phyloP scores from a whole-genome alignment of 1,284 basidiomycete species.

The Ceratobasidium theobromae region DNA sequence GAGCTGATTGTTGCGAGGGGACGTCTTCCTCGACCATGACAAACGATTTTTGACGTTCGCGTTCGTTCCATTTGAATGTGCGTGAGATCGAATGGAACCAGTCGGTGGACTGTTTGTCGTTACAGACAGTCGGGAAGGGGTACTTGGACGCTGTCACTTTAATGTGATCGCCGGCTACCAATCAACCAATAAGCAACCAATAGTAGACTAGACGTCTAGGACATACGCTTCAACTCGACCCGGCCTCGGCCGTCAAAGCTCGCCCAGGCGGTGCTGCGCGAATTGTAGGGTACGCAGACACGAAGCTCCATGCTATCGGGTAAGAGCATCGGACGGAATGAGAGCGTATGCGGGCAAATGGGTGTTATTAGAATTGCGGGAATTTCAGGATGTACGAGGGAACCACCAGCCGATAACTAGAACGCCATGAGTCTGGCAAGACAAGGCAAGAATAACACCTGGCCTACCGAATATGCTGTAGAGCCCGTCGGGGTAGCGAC shows the following conservation, averaged over 20 bases:
- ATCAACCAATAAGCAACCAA: neutral
- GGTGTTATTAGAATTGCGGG: constrained; percentile 96
- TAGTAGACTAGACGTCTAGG: neutral
- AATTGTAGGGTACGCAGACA: constrained; percentile 98
- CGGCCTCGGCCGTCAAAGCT: constrained; percentile 97
- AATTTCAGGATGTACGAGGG: constrained; percentile 96
- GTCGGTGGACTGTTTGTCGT: constrained; percentile 94
- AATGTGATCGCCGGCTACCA: constrained; percentile 95
- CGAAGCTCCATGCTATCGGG: constrained; percentile 99
- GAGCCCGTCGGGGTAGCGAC: constrained; percentile 97
- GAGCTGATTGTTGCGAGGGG: constrained; percentile 45
- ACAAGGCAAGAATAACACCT: neutral
- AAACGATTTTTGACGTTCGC: constrained; percentile 95
- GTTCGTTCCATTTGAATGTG: constrained; percentile 98
- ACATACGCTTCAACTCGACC: constrained; percentile 85
- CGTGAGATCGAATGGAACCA: constrained; percentile 98
- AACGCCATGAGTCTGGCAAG: neutral
- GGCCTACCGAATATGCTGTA: constrained; percentile 90
- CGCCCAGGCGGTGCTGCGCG: constrained; percentile 97
- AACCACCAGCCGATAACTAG: constrained; percentile 94
- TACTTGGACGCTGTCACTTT: constrained; percentile 98
- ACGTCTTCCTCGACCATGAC: constrained; percentile 92
- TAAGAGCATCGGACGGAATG: constrained; percentile 97
- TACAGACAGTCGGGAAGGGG: constrained; percentile 98
- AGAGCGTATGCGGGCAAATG: constrained; percentile 97